Evolutionary conservation across 805 yeast species (phyloP), one percentile per base, ranked within the genome.

Genomic region (Cyberlindnera galapagoensis): DNA sequence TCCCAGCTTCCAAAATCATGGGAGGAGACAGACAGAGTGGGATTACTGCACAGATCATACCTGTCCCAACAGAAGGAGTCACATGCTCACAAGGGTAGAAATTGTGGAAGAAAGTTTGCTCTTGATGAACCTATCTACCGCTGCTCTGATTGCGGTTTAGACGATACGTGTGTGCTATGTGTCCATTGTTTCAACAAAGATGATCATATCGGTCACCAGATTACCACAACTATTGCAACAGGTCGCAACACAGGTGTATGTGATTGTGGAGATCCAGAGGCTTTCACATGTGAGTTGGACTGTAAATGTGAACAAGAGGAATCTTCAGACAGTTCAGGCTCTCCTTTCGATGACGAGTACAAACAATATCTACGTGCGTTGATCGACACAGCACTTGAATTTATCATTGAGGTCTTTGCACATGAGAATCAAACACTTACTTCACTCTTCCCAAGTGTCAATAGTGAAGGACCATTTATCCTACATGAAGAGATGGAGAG

Each of bases 181-280:
- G 71, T 68, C 9, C 60, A 74, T 43, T 83, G 94, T 52, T 83
- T 80, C 59, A 78, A 80, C 51, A 67, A 70, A 34, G 69, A 68
- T 5, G 85, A 80, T 46, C 94, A 83, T 52, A 50, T 56, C 10
- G 76, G 67, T 32, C 94, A 83, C 49, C 72, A 72, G 38, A 82
- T 83, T 7, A 58, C 65, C 6, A 33, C 40, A 2, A 18, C 66
- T 68, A 33, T 72, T 65, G 50, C 62, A 11, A 23, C 38, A 1
- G 42, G 34, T 2, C 6, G 24, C 3, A 49, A 47, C 29, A 33
- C 5, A 34, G 84, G 88, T 15, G 36, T 52, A 15, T 52, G 56
- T 24, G 95, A 85, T 47, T 85, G 95, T 54, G 95, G 95, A 7
- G 95, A 86, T 49, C 76, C 81, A 0, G 94, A 84, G 49, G 94